These are phyloP conservation scores for Xylaria acuta DNA, from an alignment of 495 filamentous ascomycete genomes.

Conservation along the genomic window DNA sequence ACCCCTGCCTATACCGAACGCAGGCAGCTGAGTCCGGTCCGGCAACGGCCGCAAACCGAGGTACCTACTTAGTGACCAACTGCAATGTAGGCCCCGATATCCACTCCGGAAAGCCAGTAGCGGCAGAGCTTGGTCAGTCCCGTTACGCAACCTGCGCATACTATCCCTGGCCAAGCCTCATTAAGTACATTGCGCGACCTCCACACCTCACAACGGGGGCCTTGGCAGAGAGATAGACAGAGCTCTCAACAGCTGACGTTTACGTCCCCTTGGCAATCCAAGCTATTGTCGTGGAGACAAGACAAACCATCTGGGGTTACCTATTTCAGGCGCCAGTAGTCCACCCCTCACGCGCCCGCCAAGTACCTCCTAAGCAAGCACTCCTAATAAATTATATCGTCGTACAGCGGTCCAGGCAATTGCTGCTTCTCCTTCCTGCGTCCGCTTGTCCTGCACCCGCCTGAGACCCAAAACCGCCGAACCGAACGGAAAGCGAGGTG, in stretches of 20 bases:
- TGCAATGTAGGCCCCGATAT: no score
- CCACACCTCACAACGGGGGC: not conserved
- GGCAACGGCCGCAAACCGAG: not conserved
- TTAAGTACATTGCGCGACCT: conserved; percentile 18
- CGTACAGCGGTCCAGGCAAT: not conserved
- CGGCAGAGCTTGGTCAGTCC: not conserved
- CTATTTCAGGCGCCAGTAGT: conserved; percentile 15
- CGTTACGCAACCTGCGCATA: not conserved
- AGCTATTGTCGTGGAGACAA: conserved; percentile 7
- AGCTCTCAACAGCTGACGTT: conserved; percentile 19
- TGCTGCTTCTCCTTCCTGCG: conserved; percentile 8
- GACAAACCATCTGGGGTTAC: not conserved
- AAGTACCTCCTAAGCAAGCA: not conserved
- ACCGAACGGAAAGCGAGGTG: conserved; percentile 26
- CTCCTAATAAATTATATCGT: conserved; percentile 18
- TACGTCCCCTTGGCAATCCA: conserved; percentile 9
- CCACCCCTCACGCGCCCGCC: not conserved
- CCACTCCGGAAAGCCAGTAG: not conserved
- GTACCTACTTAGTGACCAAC: no score
- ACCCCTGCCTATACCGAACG: not conserved
- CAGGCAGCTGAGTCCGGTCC: not conserved
- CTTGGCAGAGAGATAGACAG: not conserved
- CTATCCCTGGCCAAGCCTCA: conserved; percentile 12
- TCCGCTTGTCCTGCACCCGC: conserved; percentile 5
- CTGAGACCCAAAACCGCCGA: conserved; percentile 18